These are phyloP conservation scores for Cordyceps tenuipes DNA, from an alignment of 2,329 filamentous ascomycete genomes.

Conservation along the genomic window DNA sequence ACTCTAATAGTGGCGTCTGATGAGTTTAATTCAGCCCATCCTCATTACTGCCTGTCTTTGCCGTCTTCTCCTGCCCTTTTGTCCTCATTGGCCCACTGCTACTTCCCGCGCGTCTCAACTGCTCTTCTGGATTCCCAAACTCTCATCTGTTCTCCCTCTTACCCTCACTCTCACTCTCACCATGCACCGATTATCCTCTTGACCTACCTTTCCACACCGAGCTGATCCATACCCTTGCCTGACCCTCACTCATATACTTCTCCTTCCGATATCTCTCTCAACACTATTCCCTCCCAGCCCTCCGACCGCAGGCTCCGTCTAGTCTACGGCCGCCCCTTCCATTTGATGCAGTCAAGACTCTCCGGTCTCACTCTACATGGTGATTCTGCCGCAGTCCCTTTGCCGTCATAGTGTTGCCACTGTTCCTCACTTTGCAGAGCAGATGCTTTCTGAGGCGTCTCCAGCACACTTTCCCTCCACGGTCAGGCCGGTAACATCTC, in stretches of 20 bases:
- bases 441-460: neutral
- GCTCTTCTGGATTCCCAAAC: slow-evolving; percentile 9
- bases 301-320: neutral
- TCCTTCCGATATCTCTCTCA: slow-evolving; percentile 2
- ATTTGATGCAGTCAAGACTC: neutral
- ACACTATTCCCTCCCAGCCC: neutral
- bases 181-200: neutral
- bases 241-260: neutral
- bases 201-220: neutral
- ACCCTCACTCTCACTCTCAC: too few species aligned
- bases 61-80: neutral
- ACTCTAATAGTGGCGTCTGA: slow-evolving; percentile 5
- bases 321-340: neutral
- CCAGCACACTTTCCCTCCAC: neutral
- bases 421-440: neutral
- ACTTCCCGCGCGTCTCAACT: slow-evolving; percentile 4
- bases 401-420: neutral
- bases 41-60: neutral
- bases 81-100: slow-evolving; percentile 7
- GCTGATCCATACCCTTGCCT: slow-evolving; percentile 4
- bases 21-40: neutral
- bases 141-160: neutral
- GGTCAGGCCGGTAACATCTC: neutral
- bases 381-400: neutral
- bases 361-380: neutral